Evolutionary conservation across 352 stramenopile species (phyloP), one percentile per base, ranked within the genome.

Genomic region (Phytophthora lateralis): DNA sequence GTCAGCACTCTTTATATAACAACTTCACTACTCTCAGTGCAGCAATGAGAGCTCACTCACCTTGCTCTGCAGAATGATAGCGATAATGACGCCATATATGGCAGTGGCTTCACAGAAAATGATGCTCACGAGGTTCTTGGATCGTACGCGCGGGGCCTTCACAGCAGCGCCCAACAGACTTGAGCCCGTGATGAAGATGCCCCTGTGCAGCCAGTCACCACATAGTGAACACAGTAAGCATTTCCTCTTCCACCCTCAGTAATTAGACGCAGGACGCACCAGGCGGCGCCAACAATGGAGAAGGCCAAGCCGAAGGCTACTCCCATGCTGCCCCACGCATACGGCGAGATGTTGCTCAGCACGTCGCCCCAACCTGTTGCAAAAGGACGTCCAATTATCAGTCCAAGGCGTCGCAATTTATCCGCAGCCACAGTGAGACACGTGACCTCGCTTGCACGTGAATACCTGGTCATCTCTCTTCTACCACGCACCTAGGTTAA

Each of bases 71-170:
- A 99, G 80, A 63, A 99, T 99, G 73, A 99, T 99, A 41, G 97
- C 97, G 83, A 99, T 98, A 60, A 99, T 99, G 60, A 99, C 94
- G 57, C 98, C 98, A 77, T 99, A 99, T 65, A 99, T 99, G 51
- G 98, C 98, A 20, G 96, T 99, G 10, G 98, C 98, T 82, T 99
- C 98, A 75, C 98, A 99, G 79, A 99, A 99, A 92, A 99, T 99
- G 57, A 99, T 98, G 79, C 95, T 98, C 68, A 99, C 97, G 63
- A 99, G 89, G 80, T 99, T 99, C 80, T 99, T 99, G 24, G 93
- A 98, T 75, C 96, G 86, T 78, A 99, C 99, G 38, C 97, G 94
- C 29, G 98, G 98, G 24, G 98, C 94, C 82, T 99, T 99, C 42
- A 99, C 93, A 26, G 98, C 91, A 24, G 98, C 98, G 53, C 97